Evolutionary conservation across 202 grass and related monocot species (phyloP).

Genomic region (Eragrostis tef): DNA sequence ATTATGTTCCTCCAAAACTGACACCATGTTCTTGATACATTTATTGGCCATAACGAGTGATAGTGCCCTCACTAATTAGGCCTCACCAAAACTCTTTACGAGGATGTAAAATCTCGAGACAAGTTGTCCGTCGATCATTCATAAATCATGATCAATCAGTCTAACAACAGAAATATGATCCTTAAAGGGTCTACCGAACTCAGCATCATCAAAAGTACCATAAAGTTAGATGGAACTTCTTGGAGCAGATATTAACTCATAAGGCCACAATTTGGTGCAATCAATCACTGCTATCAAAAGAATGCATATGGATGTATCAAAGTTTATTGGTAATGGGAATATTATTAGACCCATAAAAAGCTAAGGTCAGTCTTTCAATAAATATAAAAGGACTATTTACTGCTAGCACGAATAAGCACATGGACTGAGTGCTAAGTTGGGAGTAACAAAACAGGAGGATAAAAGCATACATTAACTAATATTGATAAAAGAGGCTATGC

Average conservation of each 20-base stretch:
- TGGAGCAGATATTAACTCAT: conserved; percentile 9
- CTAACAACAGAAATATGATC: conserved; percentile 22
- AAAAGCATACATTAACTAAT: conserved; percentile 32
- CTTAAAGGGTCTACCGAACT: not conserved
- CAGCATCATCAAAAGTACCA: not conserved
- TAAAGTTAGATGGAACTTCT: conserved; percentile 21
- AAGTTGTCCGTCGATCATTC: not conserved
- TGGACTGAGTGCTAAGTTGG: conserved; percentile 12
- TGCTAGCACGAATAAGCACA: not conserved
- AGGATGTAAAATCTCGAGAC: conserved; percentile 19
- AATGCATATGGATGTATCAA: not conserved
- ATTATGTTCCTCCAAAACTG: not conserved
- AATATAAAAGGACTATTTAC: conserved; percentile 17
- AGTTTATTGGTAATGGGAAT: not conserved
- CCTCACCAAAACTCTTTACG: not conserved
- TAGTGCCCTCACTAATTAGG: not conserved
- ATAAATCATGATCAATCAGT: conserved; percentile 29
- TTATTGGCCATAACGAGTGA: not conserved
- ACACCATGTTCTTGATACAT: not conserved
- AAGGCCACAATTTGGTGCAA: not conserved
- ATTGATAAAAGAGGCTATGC: not conserved
- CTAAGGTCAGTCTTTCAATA: not conserved
- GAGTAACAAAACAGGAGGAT: not conserved
- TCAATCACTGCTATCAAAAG: conserved; percentile 7
- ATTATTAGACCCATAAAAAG: not conserved